Conservation (phyloP, 208 protist species). For the Phytomonas francai region DNA sequence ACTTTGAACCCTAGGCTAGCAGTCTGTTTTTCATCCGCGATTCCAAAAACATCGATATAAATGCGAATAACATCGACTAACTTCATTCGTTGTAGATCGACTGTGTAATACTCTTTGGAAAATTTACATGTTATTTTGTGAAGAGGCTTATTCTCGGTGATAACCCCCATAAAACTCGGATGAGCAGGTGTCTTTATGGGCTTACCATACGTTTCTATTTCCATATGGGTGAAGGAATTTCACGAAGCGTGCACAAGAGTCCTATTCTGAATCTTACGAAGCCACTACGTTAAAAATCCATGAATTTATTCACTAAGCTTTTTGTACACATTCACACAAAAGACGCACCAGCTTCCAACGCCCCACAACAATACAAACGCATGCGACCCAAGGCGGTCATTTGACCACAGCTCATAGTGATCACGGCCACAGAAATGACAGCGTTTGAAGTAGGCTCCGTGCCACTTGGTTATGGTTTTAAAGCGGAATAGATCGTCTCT, state of each 20-base stretch:
- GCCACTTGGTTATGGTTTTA: neutral
- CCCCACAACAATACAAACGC: constrained; percentile 36
- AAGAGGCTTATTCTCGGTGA: constrained; percentile 17
- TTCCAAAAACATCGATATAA: constrained; percentile 38
- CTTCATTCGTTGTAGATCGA: constrained; percentile 30
- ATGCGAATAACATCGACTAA: constrained; percentile 27
- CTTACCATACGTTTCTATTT: constrained; percentile 21
- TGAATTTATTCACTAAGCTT: constrained; percentile 8
- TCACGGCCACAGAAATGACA: constrained; percentile 36
- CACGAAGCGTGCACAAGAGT: constrained; percentile 5
- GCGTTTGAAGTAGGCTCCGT: neutral
- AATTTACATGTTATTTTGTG: constrained; percentile 23
- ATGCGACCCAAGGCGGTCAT: constrained; percentile 26
- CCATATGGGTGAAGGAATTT: constrained; percentile 12
- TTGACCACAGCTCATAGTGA: constrained; percentile 41
- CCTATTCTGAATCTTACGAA: constrained; percentile 5
- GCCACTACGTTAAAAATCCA: constrained; percentile 12
- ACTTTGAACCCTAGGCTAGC: constrained; percentile 19
- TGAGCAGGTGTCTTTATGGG: constrained; percentile 15
- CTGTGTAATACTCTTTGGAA: constrained; percentile 31
- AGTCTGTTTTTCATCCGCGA: constrained; percentile 16
- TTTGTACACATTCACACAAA: constrained; percentile 48
- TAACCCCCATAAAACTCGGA: constrained; percentile 30
- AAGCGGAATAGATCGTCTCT: neutral
- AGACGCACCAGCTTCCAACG: constrained; percentile 46